Percentiles rank a stretch among this genome's conserved stretches.
phyloP scores from a whole-genome alignment of 192 early-diverging fungal genomes.

The Chytriomyces sp. region DNA sequence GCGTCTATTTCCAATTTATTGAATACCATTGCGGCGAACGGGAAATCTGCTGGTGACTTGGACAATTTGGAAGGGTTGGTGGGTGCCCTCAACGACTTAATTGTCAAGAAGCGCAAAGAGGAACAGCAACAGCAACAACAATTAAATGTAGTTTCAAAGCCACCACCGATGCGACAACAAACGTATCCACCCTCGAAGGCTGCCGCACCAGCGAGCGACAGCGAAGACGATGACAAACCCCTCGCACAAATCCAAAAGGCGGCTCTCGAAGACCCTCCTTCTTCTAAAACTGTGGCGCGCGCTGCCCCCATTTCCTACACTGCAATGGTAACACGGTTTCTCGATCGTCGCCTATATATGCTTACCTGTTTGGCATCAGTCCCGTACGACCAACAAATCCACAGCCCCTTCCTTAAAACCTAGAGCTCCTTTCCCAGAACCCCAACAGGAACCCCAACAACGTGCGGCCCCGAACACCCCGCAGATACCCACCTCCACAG shows the following conservation, averaged over 20 bases:
- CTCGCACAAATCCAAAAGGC: conserved; percentile 16
- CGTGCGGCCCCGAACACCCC: neutral
- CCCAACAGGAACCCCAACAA: neutral
- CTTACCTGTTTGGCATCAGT: neutral
- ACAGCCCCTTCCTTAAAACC: neutral
- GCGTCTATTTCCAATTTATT: neutral
- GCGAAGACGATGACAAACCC: conserved; percentile 16
- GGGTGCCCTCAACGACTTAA: neutral
- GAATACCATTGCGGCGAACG: neutral
- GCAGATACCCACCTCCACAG: too few relatives aligned
- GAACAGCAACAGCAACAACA: neutral
- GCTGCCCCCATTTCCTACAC: neutral
- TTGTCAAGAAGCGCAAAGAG: neutral
- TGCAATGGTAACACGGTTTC: neutral
- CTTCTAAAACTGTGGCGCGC: neutral
- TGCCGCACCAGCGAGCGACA: neutral
- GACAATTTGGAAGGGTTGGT: conserved; percentile 13
- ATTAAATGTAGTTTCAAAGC: neutral
- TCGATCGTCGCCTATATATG: neutral
- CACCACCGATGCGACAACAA: neutral
- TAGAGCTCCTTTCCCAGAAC: neutral
- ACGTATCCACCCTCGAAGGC: neutral
- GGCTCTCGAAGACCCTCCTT: neutral
- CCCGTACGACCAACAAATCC: neutral
- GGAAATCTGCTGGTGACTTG: neutral